These are phyloP conservation scores for Kodamaea arcana DNA, from an alignment of 1,139 yeast genomes.

Conservation along the genomic window DNA sequence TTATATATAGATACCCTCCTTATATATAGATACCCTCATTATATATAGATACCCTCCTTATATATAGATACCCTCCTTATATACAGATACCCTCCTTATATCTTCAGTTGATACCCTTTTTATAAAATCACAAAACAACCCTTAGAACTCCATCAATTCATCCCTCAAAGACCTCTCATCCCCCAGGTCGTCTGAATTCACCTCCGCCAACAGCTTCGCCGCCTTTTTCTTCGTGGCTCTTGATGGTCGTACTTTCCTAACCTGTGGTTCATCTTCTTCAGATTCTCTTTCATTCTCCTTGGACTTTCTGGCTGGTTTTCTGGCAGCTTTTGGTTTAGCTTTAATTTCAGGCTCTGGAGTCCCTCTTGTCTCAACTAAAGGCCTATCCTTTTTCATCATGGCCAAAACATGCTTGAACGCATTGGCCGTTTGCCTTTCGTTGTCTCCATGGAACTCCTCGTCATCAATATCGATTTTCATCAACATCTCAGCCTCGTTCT, in stretches of 20 bases:
- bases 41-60: no score
- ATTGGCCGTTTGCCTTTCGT: slow-evolving; percentile 23
- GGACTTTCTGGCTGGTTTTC: not conserved
- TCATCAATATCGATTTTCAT: slow-evolving; percentile 40
- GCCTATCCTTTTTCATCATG: slow-evolving; percentile 19
- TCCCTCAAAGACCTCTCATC: slow-evolving; percentile 1
- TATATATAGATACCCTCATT: no score
- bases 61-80: no score
- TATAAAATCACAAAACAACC: no score
- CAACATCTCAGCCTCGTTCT: slow-evolving; percentile 56
- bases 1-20: no score
- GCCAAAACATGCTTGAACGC: slow-evolving; percentile 28
- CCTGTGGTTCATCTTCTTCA: slow-evolving; percentile 4
- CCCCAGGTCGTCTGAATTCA: not conserved
- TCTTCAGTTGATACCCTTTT: no score
- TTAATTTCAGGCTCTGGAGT: not conserved
- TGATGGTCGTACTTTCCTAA: slow-evolving; percentile 6
- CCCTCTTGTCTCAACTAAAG: not conserved
- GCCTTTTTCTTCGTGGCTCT: slow-evolving; percentile 7
- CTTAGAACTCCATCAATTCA: slow-evolving; percentile 5
- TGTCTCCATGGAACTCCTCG: slow-evolving; percentile 28
- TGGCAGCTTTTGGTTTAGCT: not conserved
- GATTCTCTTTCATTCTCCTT: slow-evolving; percentile 1
- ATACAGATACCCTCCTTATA: no score
- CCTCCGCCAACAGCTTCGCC: slow-evolving; percentile 3